Evolutionary conservation across 192 early-diverging fungal species (phyloP), one percentile per base, ranked within the genome.

Genomic region (Coemansia javaensis): DNA sequence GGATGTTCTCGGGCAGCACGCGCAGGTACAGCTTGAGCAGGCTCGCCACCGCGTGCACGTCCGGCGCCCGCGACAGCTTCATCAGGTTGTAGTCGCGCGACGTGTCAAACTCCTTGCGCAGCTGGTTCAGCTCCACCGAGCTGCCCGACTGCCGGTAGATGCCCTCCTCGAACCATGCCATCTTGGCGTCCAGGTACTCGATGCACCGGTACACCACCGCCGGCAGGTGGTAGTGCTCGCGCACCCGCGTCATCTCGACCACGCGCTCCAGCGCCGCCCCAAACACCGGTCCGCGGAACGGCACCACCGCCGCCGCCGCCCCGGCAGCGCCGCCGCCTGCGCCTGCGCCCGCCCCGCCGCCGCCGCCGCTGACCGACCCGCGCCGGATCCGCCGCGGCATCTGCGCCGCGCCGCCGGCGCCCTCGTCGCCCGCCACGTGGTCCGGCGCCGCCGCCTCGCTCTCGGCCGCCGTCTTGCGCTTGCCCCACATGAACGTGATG

Each of bases 201-300:
- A 98, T 93, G 53, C 94, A 96, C 15, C 96, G 76, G 66, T 86
- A 96, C 2, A 98, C 86, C 24, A 98, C 81, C 3, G 92, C 85
- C 16, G 96, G 96, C 15, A 97, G 74, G 23, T 85, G 81, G 59
- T 88, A 85, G 9, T 79, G 81, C 33, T 92, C 91, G 22, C 79
- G 77, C 17, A 93, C 73, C 18, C 77, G 66, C 5, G 87, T 84
- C 11, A 82, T 60, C 7, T 82, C 78, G 2, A 97, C 81, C 0
- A 85, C 88, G 18, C 80, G 78, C 49, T 93, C 89, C 22, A 98
- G 66, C 2, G 91, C 64, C 10, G 88, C 83, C 2, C 92, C 93
- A 84, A 98, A 98, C 5, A 97, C 81, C 9, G 66, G 66, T 45
- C 47, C 59, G 28, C 44, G 58, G 32, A 56, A 52, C 11, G 55